phyloP scores from a whole-genome alignment of 495 filamentous ascomycete species.

The Lepidopterella palustris region DNA sequence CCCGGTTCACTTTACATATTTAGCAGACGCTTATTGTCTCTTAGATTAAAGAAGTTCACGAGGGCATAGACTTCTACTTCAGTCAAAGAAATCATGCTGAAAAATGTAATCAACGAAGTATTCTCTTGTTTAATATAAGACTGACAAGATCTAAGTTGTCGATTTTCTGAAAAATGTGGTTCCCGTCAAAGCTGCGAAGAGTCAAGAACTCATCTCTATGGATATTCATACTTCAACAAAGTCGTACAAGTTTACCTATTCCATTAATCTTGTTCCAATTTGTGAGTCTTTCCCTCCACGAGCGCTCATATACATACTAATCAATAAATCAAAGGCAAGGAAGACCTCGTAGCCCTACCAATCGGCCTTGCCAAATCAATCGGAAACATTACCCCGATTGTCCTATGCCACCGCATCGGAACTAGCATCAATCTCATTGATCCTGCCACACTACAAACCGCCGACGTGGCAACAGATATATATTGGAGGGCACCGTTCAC shows the following conservation, averaged over 20 bases:
- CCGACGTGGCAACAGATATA: constrained; percentile 68
- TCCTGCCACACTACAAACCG: constrained; percentile 80
- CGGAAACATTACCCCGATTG: constrained; percentile 78
- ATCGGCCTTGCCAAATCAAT: constrained; percentile 75
- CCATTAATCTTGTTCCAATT: constrained; percentile 78
- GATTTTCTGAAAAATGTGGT: constrained; percentile 80
- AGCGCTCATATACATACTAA: too few species aligned
- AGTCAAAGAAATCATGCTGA: constrained; percentile 83
- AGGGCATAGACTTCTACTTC: constrained; percentile 95
- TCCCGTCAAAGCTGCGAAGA: constrained; percentile 74
- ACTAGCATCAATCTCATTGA: constrained; percentile 86
- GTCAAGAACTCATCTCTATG: constrained; percentile 84
- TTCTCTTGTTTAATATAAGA: too few species aligned
- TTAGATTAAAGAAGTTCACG: constrained; percentile 29
- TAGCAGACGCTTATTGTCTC: too few species aligned
- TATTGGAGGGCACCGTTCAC: constrained; percentile 89
- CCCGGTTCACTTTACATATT: too few species aligned
- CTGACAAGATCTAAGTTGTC: constrained; percentile 41
- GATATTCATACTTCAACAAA: constrained; percentile 86
- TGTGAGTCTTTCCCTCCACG: too few species aligned
- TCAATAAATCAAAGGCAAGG: too few species aligned
- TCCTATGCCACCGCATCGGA: constrained; percentile 82
- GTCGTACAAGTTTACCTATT: constrained; percentile 88
- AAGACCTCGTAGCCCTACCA: constrained; percentile 89
- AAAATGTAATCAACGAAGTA: too few species aligned